phyloP scores from a whole-genome alignment of 2,329 filamentous ascomycete genomes.

The Aspergillus floridensis region DNA sequence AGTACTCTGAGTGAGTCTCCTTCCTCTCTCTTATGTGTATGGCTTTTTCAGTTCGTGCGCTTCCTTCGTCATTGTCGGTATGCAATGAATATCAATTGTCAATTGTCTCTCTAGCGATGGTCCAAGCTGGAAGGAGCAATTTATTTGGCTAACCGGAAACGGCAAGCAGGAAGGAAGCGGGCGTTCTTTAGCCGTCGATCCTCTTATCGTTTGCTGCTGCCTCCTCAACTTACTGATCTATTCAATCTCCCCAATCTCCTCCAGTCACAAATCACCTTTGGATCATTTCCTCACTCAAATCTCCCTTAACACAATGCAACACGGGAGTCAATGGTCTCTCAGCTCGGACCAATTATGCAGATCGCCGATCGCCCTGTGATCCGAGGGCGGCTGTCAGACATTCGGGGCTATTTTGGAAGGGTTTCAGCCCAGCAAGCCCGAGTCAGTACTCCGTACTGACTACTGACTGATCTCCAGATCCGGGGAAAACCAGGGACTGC shows the following conservation, averaged over 20 bases:
- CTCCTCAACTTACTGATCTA: neutral
- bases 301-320: neutral
- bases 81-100: neutral
- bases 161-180: neutral
- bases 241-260: no score
- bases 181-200: neutral
- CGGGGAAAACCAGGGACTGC: slow-evolving; percentile 4
- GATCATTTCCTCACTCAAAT: no score
- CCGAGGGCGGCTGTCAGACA: neutral
- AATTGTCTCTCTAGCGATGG: no score
- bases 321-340: neutral
- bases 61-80: no score
- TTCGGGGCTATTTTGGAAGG: neutral
- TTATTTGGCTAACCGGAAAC: neutral
- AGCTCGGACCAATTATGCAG: neutral
- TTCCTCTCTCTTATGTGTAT: no score
- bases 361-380: neutral
- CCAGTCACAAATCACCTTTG: no score
- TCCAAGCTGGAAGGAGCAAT: no score
- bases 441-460: no score
- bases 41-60: no score
- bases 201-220: neutral
- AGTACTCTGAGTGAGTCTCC: no score
- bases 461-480: neutral
- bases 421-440: neutral